Evolutionary conservation across 768 basidiomycete species (phyloP).

Genomic region (Amanita exitialis): DNA sequence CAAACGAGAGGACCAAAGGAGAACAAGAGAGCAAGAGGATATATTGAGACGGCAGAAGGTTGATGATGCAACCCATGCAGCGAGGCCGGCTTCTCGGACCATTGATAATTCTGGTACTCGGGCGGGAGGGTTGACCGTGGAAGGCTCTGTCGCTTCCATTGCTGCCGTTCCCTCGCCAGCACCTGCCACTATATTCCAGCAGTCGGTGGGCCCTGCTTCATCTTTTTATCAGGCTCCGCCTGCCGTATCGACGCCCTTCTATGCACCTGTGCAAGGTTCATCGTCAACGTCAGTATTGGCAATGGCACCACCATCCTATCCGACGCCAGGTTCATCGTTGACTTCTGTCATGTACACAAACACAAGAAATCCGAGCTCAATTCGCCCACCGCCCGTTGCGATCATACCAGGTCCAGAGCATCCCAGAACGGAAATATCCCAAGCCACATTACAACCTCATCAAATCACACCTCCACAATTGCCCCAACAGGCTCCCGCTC

Average conservation of each 20-base stretch:
- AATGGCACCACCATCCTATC: background rate
- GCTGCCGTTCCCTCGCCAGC: slow-evolving; percentile 5
- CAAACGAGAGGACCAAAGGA: slow-evolving; percentile 22
- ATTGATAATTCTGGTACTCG: slow-evolving; percentile 13
- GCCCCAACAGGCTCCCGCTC: slow-evolving; percentile 1
- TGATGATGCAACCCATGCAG: slow-evolving; percentile 35
- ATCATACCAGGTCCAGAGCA: background rate
- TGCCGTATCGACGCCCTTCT: slow-evolving; percentile 1
- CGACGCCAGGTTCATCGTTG: slow-evolving; percentile 4
- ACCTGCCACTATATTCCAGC: background rate
- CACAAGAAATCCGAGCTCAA: background rate
- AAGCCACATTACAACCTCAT: background rate
- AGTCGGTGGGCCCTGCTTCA: slow-evolving; percentile 3
- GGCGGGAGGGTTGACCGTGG: background rate
- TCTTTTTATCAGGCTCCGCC: slow-evolving; percentile 8
- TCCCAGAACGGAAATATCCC: background rate
- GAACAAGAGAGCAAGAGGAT: slow-evolving; percentile 44
- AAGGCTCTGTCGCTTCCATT: slow-evolving; percentile 4
- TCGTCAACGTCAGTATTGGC: slow-evolving; percentile 3
- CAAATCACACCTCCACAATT: background rate
- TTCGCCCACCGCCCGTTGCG: background rate
- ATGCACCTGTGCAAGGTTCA: slow-evolving; percentile 9
- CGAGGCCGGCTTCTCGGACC: slow-evolving; percentile 24
- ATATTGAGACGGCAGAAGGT: slow-evolving; percentile 49
- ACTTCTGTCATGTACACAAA: slow-evolving; percentile 5